Base-by-base conservation (phyloP, 352 stramenopile species). In the Globisporangium lucens region DNA sequence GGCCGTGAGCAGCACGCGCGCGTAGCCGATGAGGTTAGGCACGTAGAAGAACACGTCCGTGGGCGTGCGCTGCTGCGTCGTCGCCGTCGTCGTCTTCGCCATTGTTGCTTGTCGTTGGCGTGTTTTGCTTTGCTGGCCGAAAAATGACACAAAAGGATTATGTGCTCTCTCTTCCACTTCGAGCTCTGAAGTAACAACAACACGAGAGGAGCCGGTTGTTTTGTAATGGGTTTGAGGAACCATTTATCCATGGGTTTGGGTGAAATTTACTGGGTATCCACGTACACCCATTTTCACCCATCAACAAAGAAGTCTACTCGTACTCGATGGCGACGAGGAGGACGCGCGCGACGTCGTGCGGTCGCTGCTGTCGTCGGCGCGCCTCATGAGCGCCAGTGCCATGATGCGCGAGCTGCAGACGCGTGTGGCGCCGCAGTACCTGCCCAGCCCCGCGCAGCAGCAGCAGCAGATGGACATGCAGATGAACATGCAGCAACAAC, bases 21-120 rank as follows among this genome's bases (percentile, higher is more conserved):
- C 72, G 73, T 99, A 99, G 62, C 97, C 96, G 68, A 99, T 98
- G 43, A 99, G 75, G 76, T 99, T 99, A 43, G 96, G 97, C 63
- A 99, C 85, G 80, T 98, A 99, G 56, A 98, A 93, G 76, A 97
- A 98, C 10, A 98, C 91, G 75, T 94, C 74, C 65, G 73, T 82
- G 41, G 85, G 79, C 35, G 75, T 73, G 63, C 75, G 76, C 49
- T 78, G 67, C 67, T 49, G 43, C 30, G 56, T 8, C 30, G 36
- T 33, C 43, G 56, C 24, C 43, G 38, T 4, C 33, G 36, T 35
- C 43, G 56, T 35, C 46, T 63, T 64, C 56, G 65, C 46, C 65
- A 65, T 69, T 15, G 2, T 65, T 22, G n/a, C 15, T 52, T 2
- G 15, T 65, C n/a, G 53, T 33, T 59, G 13, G 53, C 8, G 22